These are phyloP conservation scores for Kitagawia praeruptora DNA, from an alignment of 129 eudicot genomes.

Conservation along the genomic window DNA sequence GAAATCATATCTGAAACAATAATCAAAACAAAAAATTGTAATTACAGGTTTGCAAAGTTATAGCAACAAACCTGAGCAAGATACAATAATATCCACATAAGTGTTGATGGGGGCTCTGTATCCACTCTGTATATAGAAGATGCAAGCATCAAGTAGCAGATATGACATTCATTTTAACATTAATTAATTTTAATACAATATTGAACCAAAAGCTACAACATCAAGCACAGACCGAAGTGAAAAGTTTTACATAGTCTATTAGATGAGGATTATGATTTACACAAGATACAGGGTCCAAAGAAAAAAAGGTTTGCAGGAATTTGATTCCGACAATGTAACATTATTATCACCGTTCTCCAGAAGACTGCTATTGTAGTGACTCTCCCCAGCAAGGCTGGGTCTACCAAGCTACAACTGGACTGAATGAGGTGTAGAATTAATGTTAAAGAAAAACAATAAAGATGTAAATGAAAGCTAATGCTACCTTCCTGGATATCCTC, in stretches of 20 bases:
- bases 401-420: neutral
- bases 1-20: neutral
- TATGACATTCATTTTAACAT: neutral
- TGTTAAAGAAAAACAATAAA: neutral
- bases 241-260: neutral
- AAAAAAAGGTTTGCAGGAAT: neutral
- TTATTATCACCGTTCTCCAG: neutral
- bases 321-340: neutral
- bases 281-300: neutral
- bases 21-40: neutral
- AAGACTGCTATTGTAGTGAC: neutral
- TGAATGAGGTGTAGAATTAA: neutral
- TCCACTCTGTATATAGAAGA: slow-evolving; percentile 47
- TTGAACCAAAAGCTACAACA: neutral
- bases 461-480: neutral
- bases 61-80: slow-evolving; percentile 60
- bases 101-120: slow-evolving; percentile 95
- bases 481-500: slow-evolving; percentile 85
- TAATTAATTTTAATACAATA: neutral
- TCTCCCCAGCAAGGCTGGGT: neutral
- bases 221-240: neutral
- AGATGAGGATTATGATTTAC: neutral
- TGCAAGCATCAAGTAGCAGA: slow-evolving; percentile 13
- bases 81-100: slow-evolving; percentile 87
- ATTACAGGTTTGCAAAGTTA: neutral